phyloP scores from a whole-genome alignment of 768 basidiomycete species.

The Leccinellum albellum region DNA sequence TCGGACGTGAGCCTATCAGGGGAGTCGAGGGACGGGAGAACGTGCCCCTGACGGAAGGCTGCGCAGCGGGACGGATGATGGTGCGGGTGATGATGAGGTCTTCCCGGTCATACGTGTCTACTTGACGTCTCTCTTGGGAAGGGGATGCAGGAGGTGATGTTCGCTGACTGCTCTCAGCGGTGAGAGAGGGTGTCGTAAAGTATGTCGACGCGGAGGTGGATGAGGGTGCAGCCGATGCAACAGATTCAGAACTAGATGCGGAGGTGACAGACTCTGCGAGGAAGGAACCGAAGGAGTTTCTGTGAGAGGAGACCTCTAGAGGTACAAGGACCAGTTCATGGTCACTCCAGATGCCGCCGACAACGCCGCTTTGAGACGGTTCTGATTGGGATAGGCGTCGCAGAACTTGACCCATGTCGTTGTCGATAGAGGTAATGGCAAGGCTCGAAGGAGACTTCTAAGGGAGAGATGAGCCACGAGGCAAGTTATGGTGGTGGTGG shows the following conservation, averaged over 20 bases:
- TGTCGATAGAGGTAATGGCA: conserved; percentile 9
- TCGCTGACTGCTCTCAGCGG: conserved; percentile 6
- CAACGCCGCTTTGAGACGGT: conserved; percentile 13
- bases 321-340: conserved; percentile 34
- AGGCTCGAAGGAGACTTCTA: conserved; percentile 18
- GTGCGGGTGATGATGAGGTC: conserved; percentile 35
- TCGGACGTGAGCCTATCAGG: conserved; percentile 24
- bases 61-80: conserved; percentile 34
- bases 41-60: conserved; percentile 17
- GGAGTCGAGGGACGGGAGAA: conserved; percentile 33
- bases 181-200: conserved; percentile 16
- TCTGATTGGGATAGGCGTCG: conserved; percentile 21
- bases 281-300: conserved; percentile 16
- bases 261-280: conserved; percentile 16
- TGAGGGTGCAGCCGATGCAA: conserved; percentile 3
- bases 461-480: conserved; percentile 21
- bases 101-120: conserved; percentile 28
- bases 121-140: conserved; percentile 13
- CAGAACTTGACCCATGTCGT: conserved; percentile 28
- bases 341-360: conserved; percentile 33
- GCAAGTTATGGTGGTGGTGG: conserved; percentile 10
- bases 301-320: conserved; percentile 20
- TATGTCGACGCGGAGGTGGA: conserved; percentile 21
- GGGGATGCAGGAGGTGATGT: conserved; percentile 6
- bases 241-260: conserved; percentile 7